Evolutionary conservation across 441 rosid genomes (phyloP), one percentile per base, ranked within the genome.

Genomic region (Lagerstroemia fauriei): DNA sequence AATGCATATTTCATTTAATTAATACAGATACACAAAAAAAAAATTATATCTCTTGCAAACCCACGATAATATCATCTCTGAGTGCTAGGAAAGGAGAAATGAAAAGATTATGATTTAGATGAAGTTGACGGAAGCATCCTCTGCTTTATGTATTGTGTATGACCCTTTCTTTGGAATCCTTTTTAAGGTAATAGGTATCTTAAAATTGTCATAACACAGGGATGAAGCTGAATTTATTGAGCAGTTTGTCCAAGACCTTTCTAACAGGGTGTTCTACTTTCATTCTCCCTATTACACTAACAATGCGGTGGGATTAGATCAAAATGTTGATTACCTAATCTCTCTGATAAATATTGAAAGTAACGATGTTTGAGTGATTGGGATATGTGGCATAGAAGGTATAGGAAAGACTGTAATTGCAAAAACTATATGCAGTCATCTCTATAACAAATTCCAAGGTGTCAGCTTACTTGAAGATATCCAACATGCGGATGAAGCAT

Each of bases 221-320:
- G 72, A 65, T 24, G 80, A 78, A 61, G 80, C 80, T 2, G 56
- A 78, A 25, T 61, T 77, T 8, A 77, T 65, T 3, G 72, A 66
- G 47, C 27, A 61, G 9, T 63, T 61, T 41, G 73, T 65, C 22
- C 10, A 22, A 29, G 78, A 46, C 11, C 18, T 75, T n/a, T 18
- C 9, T 1, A 8, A 18, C 6, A 75, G 61, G n/a, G 20, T 48
- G 34, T 18, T 38, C 38, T 29, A 3, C 32, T 16, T 6, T n/a
- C 78, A 22, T 22, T 32, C 63, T 10, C 57, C 48, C 18, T 72
- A 31, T 46, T 32, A 31, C 2, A 8, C 20, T 1, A 34, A 32
- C 41, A 25, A 34, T 56, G 9, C 27, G 46, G 59, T 75, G 31
- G 78, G 56, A 20, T 44, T 46, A 46, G 56, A 73, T 47, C 63